Evolutionary conservation across 495 filamentous ascomycete species (phyloP), one percentile per base, ranked within the genome.

Genomic region (Xylaria telfairii): DNA sequence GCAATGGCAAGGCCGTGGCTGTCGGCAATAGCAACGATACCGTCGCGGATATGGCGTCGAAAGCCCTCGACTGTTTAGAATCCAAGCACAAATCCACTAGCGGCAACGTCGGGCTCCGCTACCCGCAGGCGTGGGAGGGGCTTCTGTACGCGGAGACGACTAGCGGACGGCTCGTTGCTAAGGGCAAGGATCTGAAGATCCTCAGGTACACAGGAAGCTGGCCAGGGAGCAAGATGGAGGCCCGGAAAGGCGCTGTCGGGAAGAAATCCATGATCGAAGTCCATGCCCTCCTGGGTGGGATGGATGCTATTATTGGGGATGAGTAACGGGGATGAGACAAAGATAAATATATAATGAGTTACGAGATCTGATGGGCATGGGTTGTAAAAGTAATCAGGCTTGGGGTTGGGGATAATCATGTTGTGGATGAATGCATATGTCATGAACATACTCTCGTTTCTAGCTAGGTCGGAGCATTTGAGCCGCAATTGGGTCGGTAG

Each of bases 91-190:
- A 46, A 28, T 76, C 76, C 6, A 82, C 80, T 0, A 82, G 80
- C 21, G 83, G 77, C 0, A 61, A 77, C 24, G 70, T 84, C 47
- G 59, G 49, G 13, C 64, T 85, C 3, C 63, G 47, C 13, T 83
- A 80, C 34, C 83, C 84, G 0, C 71, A 64, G 30, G 64, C 72
- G 0, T 86, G 84, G 84, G 82, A 84, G 68, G 84, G 84, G 0
- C 59, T 74, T 19, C 65, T 84, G 17, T 21, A 30, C 13, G 71
- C 81, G 21, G 6, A 69, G 53, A 73, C 79, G 37, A 71, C 76
- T 12, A 73, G 72, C 32, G 82, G 82, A 8, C 62, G 37, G 15
- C 53, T 85, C 3, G 62, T 42, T 4, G 81, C 74, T 0, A 62
- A 28, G 9, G 82, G 83, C 2, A 71, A 75, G 39, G 81, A 76